Evolutionary conservation across 768 basidiomycete genomes (phyloP), one percentile per base, ranked within the genome.

Genomic region (Suillus subalutaceus): DNA sequence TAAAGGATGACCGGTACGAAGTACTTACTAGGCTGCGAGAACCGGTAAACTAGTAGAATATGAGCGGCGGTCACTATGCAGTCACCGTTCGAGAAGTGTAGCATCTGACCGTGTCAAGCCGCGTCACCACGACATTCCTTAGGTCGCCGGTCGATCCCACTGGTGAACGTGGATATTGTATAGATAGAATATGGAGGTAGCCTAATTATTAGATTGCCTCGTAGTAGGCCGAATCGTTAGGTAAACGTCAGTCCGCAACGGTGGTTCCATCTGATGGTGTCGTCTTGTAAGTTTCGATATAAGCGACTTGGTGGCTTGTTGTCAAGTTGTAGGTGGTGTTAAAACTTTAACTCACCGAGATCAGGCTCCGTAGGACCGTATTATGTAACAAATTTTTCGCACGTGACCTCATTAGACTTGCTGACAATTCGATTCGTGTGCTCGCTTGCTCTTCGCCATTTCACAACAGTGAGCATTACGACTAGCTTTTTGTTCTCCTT

Each of bases 401-500:
- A 60, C 59, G 59, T 60, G 59, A 60, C 30, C 41, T 30, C 26
- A 32, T 60, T 30, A 23, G 57, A 9, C 57, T 23, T 38, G 57
- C 59, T 60, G 40, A 60, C 59, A 60, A 60, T 30, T 60, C 58
- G 1, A 26, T 59, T 60, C 55, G 12, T 56, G 32, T 13, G 12
- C 12, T 56, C 32, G 32, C 32, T 41, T 30, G 53, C 32, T 61
- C 59, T 41, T 53, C 44, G 64, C 48, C 46, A 61, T 52, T 48
- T 62, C 55, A 37, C 53, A 26, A 41, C 63, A 35, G 62, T 41
- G 38, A 50, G 38, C 40, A 26, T 26, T 23, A 10, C 52, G 18
- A 63, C 23, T 63, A 18, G 16, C 23, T 69, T 66, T 64, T 52
- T 26, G 18, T 46, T 68, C 70, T 62, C 68, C 56, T 69, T 72